These are phyloP conservation scores for Sporothrix schenckii DNA, from an alignment of 2,329 filamentous ascomycete genomes.

Conservation along the genomic window DNA sequence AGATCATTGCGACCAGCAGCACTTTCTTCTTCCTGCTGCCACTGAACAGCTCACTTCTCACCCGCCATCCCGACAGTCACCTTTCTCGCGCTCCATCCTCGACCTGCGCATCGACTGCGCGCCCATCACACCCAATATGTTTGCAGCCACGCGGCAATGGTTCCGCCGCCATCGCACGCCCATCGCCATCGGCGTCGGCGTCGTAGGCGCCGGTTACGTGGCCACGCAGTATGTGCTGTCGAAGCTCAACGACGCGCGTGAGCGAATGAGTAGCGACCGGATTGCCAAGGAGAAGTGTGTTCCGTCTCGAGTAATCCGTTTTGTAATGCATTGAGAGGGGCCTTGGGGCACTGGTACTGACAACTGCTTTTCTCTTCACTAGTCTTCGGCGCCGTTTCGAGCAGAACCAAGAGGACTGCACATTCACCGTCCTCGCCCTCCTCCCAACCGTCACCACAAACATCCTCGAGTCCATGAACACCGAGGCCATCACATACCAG, in stretches of 20 bases:
- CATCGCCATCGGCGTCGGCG: constrained; percentile 82
- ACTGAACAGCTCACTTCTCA: not conserved
- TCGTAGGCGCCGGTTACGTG: constrained; percentile 87
- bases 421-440: constrained; percentile 94
- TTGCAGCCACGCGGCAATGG: constrained; percentile 81
- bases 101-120: constrained; percentile 15
- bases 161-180: constrained; percentile 87
- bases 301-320: not conserved
- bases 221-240: constrained; percentile 88
- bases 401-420: constrained; percentile 98
- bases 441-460: constrained; percentile 89
- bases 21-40: not conserved
- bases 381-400: constrained; percentile 95
- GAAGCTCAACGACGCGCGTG: constrained; percentile 89
- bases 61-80: not conserved
- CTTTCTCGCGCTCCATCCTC: constrained; percentile 29
- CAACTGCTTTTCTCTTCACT: constrained; percentile 33
- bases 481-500: constrained; percentile 89
- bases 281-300: constrained; percentile 94
- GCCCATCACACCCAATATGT: constrained; percentile 49
- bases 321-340: not conserved
- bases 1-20: not conserved
- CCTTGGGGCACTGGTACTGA: not conserved
- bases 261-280: constrained; percentile 94
- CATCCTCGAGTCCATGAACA: constrained; percentile 83